Base-by-base conservation (phyloP, 352 stramenopile species). In the Pythium grandisporangium region DNA sequence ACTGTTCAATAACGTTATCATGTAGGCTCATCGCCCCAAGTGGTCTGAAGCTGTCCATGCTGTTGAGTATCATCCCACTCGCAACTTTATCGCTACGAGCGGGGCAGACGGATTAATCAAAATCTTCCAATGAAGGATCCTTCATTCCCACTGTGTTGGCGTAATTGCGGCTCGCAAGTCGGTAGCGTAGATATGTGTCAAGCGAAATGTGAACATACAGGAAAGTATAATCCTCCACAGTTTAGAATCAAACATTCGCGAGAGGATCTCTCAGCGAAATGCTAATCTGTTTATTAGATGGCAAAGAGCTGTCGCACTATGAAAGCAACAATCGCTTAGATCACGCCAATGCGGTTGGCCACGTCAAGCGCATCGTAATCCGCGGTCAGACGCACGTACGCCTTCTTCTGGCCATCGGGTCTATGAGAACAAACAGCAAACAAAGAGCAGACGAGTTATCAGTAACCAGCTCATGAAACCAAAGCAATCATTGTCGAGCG, bases 341-440 rank as follows among this genome's bases (percentile, higher is more conserved):
- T 99, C 58, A 99, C 97, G 71, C 96, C 96, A 76, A 99, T 98
- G 71, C 94, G 92, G 89, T 99, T 99, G 51, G 97, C 97, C 70
- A 99, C 95, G 83, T 99, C 97, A 65, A 99, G 84, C 43, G 97
- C 97, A 85, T 99, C 97, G 73, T 98, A 98, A 71, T 99, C 96
- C 63, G 96, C 84, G 55, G 91, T 98, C 51, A 99, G 78, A 63
- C 93, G 86, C 45, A 99, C 96, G 73, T 99, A 99, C 37, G 95
- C 96, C 89, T 99, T 99, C 95, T 99, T 99, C 72, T 98, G 82
- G 64, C 96, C 97, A 76, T 98, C 91, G 46, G 96, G 95, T 81
- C 85, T 94, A 63, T 44, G 66, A 0, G 65, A 8, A 66, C 39
- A 53, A 62, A 61, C 32, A 58, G 24, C 20, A 51, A 43, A 43